These are phyloP conservation scores for Citeromyces matritensis DNA, from an alignment of 805 yeast genomes.

Conservation along the genomic window DNA sequence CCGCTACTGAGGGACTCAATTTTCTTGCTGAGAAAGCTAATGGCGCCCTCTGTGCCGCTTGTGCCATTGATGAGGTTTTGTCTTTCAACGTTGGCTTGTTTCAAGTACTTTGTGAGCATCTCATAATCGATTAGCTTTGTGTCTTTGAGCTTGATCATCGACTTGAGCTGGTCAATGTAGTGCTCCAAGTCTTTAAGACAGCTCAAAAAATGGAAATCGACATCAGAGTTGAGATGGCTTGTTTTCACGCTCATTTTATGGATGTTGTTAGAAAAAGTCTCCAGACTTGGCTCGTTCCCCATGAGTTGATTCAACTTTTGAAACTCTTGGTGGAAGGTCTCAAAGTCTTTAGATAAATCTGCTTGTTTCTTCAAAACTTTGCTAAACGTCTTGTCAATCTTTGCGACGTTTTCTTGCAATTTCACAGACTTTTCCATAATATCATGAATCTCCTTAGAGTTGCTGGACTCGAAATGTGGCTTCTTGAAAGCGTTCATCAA, in stretches of 20 bases:
- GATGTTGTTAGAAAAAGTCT: conserved; percentile 23
- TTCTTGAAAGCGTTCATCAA: conserved; percentile 90
- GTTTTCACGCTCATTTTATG: conserved; percentile 14
- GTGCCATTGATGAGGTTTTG: conserved; percentile 16
- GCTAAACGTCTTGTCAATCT: conserved; percentile 65
- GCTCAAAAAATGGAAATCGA: conserved; percentile 72
- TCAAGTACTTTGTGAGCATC: conserved; percentile 65
- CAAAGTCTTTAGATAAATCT: conserved; percentile 61
- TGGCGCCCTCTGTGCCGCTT: conserved; percentile 17
- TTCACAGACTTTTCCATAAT: conserved; percentile 74
- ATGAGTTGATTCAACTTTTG: conserved; percentile 36
- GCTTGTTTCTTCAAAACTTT: conserved; percentile 60
- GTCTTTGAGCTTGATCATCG: conserved; percentile 69
- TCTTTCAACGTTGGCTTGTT: conserved; percentile 56
- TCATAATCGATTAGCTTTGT: conserved; percentile 87
- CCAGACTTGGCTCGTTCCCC: conserved; percentile 16
- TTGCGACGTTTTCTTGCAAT: conserved; percentile 67
- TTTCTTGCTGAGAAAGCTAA: conserved; percentile 24
- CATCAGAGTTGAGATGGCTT: conserved; percentile 18
- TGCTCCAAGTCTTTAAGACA: conserved; percentile 80
- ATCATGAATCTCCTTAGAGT: conserved; percentile 64
- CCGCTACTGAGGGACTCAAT: conserved; percentile 22
- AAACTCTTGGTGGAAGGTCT: conserved; percentile 56
- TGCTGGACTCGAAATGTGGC: conserved; percentile 34
- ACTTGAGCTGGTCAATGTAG: conserved; percentile 50